phyloP scores from a whole-genome alignment of 2,329 filamentous ascomycete genomes.

The Diaporthe caulivora region DNA sequence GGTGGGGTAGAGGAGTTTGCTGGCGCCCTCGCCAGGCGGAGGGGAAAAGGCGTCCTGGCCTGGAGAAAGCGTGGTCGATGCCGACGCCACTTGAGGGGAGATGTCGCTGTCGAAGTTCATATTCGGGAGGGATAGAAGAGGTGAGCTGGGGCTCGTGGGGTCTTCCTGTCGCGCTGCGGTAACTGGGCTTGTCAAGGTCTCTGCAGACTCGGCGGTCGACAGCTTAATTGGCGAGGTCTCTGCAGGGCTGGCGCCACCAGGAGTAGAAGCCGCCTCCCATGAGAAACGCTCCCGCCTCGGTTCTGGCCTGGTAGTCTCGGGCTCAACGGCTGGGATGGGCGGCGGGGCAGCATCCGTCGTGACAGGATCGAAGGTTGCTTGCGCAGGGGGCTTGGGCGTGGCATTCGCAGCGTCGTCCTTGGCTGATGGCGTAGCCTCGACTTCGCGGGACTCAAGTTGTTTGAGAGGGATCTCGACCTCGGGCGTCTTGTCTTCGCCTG shows the following conservation, averaged over 20 bases:
- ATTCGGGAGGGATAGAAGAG: slow-evolving; percentile 30
- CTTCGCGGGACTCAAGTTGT: neutral
- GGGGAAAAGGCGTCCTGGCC: slow-evolving; percentile 43
- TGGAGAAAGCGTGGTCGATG: neutral
- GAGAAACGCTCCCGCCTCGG: slow-evolving; percentile 52
- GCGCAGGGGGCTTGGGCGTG: slow-evolving; percentile 2
- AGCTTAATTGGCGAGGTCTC: slow-evolving; percentile 1
- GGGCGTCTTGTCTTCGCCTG: slow-evolving; percentile 57
- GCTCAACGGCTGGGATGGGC: slow-evolving; percentile 17
- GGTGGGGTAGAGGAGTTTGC: slow-evolving; percentile 51
- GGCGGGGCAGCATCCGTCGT: neutral
- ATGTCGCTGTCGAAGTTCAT: slow-evolving; percentile 30
- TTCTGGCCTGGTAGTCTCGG: slow-evolving; percentile 13
- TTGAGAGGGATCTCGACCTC: slow-evolving; percentile 8
- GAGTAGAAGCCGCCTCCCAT: slow-evolving; percentile 52
- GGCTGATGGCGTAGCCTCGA: neutral
- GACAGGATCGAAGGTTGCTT: neutral
- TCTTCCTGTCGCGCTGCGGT: neutral
- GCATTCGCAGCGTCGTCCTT: slow-evolving; percentile 3
- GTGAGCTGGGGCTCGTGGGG: slow-evolving; percentile 34
- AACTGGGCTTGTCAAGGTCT: neutral
- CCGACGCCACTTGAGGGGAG: neutral
- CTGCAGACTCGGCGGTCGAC: slow-evolving; percentile 3
- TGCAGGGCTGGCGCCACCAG: slow-evolving; percentile 42
- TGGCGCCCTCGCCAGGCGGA: slow-evolving; percentile 36